Evolutionary conservation across 352 stramenopile genomes (phyloP).

Genomic region (Chrysophaeum taylorii): DNA sequence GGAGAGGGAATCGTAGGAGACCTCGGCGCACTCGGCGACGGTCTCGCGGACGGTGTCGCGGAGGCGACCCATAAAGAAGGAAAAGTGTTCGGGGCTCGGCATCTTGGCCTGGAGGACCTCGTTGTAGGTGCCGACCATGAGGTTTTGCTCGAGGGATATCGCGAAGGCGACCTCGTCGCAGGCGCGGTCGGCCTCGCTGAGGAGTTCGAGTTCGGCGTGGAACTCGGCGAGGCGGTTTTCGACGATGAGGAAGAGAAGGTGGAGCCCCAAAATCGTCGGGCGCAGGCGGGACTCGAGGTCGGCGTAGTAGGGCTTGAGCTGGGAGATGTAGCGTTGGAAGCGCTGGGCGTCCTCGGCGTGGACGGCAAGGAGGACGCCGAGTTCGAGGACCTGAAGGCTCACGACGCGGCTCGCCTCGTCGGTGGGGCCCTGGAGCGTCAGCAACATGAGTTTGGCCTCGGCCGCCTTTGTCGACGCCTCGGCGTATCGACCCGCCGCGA

Average conservation of each 20-base stretch:
- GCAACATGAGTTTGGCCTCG: too few relatives aligned
- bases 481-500: too few relatives aligned
- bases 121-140: constrained; percentile 44
- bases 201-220: constrained; percentile 46
- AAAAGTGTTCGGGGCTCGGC: constrained; percentile 73
- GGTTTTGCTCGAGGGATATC: constrained; percentile 45
- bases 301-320: background rate
- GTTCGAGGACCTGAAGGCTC: too few relatives aligned
- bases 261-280: constrained; percentile 32
- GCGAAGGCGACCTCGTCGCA: constrained; percentile 44
- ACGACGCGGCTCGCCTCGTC: too few relatives aligned
- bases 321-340: background rate
- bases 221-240: constrained; percentile 56
- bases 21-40: constrained; percentile 87
- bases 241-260: constrained; percentile 53
- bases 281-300: background rate
- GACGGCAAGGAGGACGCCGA: background rate
- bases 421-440: too few relatives aligned
- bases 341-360: background rate
- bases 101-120: constrained; percentile 46
- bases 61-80: constrained; percentile 82
- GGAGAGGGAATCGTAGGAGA: constrained; percentile 76
- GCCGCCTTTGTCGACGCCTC: too few relatives aligned
- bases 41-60: constrained; percentile 84
- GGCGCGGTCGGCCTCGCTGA: constrained; percentile 36